Evolutionary conservation across 352 stramenopile genomes (phyloP).

Genomic region (Elongisporangium prolatum): DNA sequence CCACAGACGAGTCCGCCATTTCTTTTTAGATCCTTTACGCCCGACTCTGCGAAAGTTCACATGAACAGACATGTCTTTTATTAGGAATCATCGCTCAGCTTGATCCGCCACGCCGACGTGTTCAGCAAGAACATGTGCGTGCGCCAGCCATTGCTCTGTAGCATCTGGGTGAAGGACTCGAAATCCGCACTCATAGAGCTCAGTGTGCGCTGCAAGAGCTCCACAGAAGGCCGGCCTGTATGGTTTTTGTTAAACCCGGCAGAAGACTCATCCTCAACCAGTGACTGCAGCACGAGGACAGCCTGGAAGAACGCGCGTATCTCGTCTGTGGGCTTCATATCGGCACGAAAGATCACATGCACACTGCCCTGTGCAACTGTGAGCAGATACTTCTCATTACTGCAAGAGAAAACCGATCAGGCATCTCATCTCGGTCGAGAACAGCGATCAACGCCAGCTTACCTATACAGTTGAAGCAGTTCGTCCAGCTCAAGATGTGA

Average conservation of each 20-base stretch:
- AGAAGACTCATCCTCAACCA: constrained; percentile 6
- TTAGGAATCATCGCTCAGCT: constrained; percentile 39
- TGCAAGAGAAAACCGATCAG: constrained; percentile 9
- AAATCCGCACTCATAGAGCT: constrained; percentile 50
- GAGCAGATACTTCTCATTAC: constrained; percentile 59
- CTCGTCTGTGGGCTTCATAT: constrained; percentile 51
- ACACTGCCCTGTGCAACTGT: constrained; percentile 26
- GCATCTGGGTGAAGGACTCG: constrained; percentile 53
- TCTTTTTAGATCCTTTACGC: background rate
- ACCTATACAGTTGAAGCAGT: constrained; percentile 52
- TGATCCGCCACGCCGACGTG: constrained; percentile 59
- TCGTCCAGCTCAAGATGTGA: constrained; percentile 35
- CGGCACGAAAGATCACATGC: constrained; percentile 49
- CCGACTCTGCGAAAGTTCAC: constrained; percentile 1
- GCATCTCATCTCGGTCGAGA: background rate
- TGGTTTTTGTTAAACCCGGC: constrained; percentile 2
- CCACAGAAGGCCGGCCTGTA: background rate
- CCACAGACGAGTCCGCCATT: constrained; percentile 5
- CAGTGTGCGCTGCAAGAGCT: constrained; percentile 41
- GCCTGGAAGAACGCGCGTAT: constrained; percentile 73
- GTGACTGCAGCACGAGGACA: constrained; percentile 43
- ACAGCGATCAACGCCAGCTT: background rate
- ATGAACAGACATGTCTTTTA: background rate
- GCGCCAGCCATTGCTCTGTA: constrained; percentile 58
- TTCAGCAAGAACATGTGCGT: constrained; percentile 74